A percentile compares a stretch with the other conserved stretches of the same genome.
Conservation (phyloP, 2,329 filamentous ascomycete genomes). For the Xylariaceae sp. region DNA sequence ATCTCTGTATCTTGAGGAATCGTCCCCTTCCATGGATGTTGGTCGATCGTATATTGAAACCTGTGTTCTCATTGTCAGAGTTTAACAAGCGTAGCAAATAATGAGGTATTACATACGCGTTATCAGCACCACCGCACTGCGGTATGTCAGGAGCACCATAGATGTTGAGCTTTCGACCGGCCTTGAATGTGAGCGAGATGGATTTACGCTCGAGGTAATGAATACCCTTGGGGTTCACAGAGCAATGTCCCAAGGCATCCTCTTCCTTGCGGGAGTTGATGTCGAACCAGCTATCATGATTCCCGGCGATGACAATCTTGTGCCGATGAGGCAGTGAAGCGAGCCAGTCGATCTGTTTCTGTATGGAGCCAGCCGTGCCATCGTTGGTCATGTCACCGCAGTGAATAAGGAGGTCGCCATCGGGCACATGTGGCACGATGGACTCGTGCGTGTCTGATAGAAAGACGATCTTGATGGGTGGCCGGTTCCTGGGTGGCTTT, state of each 20-base stretch:
- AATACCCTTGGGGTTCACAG: constrained; percentile 64
- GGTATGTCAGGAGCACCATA: constrained; percentile 84
- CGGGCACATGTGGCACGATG: constrained; percentile 58
- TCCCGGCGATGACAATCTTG: constrained; percentile 82
- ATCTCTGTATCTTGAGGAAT: constrained; percentile 73
- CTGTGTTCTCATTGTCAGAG: constrained; percentile 29
- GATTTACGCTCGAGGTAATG: constrained; percentile 73
- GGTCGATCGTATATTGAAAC: constrained; percentile 68
- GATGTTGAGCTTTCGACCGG: constrained; percentile 61
- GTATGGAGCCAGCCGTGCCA: constrained; percentile 71
- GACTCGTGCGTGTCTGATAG: constrained; percentile 85
- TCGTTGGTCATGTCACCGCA: constrained; percentile 79
- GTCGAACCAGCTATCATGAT: constrained; percentile 88
- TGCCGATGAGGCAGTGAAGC: constrained; percentile 68
- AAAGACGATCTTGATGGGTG: constrained; percentile 73
- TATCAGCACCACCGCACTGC: constrained; percentile 65
- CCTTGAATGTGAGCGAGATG: constrained; percentile 61
- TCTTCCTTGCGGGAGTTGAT: constrained; percentile 55
- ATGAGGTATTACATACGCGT: constrained; percentile 46
- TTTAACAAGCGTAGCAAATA: background rate
- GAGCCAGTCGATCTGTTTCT: constrained; percentile 83
- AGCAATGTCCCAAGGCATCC: constrained; percentile 51
- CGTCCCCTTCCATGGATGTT: constrained; percentile 69
- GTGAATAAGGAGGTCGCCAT: constrained; percentile 84
- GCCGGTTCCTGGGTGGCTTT: constrained; percentile 51